phyloP scores from a whole-genome alignment of 257 asterid species.

The Nicotiana knightiana region DNA sequence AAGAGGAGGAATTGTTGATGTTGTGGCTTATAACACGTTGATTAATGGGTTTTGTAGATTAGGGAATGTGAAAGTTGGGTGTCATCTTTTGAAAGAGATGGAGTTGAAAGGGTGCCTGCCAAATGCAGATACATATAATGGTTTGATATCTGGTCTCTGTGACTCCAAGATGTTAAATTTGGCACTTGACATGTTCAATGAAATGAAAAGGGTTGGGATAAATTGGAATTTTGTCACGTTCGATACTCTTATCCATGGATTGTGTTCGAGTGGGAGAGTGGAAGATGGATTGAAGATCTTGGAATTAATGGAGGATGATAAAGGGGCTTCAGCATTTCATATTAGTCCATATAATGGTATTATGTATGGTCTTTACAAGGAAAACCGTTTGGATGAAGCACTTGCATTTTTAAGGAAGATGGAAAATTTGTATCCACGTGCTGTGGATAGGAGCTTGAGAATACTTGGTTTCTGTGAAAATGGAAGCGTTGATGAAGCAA shows the following conservation, averaged over 20 bases:
- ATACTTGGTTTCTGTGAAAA: conserved; percentile 40
- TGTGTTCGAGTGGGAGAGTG: conserved; percentile 52
- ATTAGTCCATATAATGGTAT: conserved; percentile 71
- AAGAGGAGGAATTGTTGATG: conserved; percentile 61
- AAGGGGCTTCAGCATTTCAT: conserved; percentile 20
- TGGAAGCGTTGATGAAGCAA: conserved; percentile 35
- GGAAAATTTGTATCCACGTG: conserved; percentile 57
- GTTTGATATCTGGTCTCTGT: conserved; percentile 64
- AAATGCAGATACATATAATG: conserved; percentile 58
- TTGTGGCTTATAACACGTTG: conserved; percentile 69
- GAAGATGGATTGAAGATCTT: conserved; percentile 58
- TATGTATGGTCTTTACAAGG: conserved; percentile 62
- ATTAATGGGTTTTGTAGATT: conserved; percentile 57
- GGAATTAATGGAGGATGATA: conserved; percentile 50
- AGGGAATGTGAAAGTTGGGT: conserved; percentile 51
- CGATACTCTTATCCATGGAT: conserved; percentile 52
- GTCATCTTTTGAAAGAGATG: conserved; percentile 63
- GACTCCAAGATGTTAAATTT: conserved; percentile 48
- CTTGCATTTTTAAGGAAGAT: conserved; percentile 48
- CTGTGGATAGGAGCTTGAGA: conserved; percentile 35
- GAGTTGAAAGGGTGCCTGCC: conserved; percentile 85
- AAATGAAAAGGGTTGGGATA: conserved; percentile 68
- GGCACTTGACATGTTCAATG: conserved; percentile 72
- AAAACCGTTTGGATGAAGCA: conserved; percentile 36
- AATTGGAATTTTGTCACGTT: conserved; percentile 50